Evolutionary conservation across 805 yeast genomes (phyloP), one percentile per base, ranked within the genome.

Genomic region (Lipomyces starkeyi): DNA sequence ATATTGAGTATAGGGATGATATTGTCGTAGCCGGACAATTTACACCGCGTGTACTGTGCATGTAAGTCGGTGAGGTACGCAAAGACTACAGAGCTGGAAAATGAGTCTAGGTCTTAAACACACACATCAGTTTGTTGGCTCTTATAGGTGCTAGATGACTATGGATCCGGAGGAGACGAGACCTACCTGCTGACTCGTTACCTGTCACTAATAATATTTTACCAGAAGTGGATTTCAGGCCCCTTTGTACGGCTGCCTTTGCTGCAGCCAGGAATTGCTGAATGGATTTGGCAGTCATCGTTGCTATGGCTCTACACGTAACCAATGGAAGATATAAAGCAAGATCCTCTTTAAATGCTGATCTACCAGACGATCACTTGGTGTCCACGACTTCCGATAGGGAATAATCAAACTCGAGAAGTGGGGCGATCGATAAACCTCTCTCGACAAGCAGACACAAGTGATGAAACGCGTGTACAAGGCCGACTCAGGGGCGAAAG

Each of bases 1-100:
- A 94, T 89, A 74, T 91, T 91, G 59, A 95, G 79, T 64, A 93
- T 78, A 0, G 99, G 99, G n/a, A 90, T 76, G 8, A 84, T 75
- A 1, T 78, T 74, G 14, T 75, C 75, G 67, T 62, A 35, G 70
- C 59, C 40, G 56, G 9, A 3, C 34, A 13, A 17, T 17, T 25
- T 53, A 8, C 2, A 22, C 20, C 2, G 8, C 49, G 22, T 7
- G 49, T 8, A 43, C 59, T 60, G 14, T 43, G 52, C 14, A 20
- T 47, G 29, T 8, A 57, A 56, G 63, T 82, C 78, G 35, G 80
- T 78, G 67, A 89, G 83, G 74, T 86, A 91, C 0, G 97, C 88
- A 74, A 88, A 90, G 2, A 90, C 75, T 4, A 95, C 80, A 0
- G 98, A 88, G 64, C 89, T 84, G 1, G 91, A 85, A 40, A 93